Evolutionary conservation across 2,329 filamentous ascomycete species (phyloP).

Genomic region (Magnaporthales sp.): DNA sequence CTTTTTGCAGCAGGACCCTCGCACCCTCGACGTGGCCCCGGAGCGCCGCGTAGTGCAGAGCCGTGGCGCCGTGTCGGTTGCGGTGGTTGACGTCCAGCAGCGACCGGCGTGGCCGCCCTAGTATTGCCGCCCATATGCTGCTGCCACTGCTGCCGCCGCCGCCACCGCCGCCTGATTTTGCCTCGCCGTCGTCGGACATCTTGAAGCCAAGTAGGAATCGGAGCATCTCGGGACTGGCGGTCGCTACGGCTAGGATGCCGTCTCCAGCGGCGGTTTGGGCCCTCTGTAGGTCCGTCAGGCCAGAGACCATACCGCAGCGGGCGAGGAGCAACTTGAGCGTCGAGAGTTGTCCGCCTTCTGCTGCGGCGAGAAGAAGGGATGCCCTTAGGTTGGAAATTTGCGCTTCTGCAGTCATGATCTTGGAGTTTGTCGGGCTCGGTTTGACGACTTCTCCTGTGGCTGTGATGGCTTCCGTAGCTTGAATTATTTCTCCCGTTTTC

Average conservation of each 20-base stretch:
- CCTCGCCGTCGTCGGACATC: constrained; percentile 1
- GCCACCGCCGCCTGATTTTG: too few species aligned
- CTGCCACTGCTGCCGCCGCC: not conserved
- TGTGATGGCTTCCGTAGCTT: not conserved
- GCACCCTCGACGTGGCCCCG: constrained; percentile 7
- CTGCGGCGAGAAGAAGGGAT: constrained; percentile 16
- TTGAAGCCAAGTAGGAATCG: constrained; percentile 12
- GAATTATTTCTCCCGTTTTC: not conserved
- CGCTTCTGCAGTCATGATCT: not conserved
- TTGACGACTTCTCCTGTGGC: not conserved
- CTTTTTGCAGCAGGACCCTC: constrained; percentile 13
- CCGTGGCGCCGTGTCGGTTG: constrained; percentile 15
- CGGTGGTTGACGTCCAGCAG: constrained; percentile 15
- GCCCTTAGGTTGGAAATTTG: not conserved
- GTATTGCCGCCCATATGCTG: not conserved
- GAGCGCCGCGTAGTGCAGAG: constrained; percentile 16
- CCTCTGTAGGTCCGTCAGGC: constrained; percentile 11
- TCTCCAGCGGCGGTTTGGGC: constrained; percentile 12
- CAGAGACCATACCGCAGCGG: not conserved
- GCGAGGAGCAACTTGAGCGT: constrained; percentile 17
- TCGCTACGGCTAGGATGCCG: constrained; percentile 14
- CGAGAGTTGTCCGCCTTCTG: constrained; percentile 13
- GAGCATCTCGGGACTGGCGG: constrained; percentile 10
- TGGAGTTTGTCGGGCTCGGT: not conserved
- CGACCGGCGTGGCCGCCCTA: not conserved